Conservation (phyloP, 495 filamentous ascomycete genomes). For the Talaromyces proteolyticus region DNA sequence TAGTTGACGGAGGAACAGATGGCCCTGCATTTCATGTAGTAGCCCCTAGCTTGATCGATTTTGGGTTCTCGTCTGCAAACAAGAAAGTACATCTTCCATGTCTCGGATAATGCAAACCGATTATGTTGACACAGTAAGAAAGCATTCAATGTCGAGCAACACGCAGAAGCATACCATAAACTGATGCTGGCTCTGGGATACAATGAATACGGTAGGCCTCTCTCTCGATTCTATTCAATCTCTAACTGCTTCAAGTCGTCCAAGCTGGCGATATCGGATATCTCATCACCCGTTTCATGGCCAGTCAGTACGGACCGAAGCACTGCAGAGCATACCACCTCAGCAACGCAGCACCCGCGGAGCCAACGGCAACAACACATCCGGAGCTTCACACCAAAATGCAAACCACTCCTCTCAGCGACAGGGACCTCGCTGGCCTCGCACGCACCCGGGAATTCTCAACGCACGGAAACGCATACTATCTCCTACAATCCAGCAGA, state of each 20-base stretch:
- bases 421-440: slow-evolving; percentile 32
- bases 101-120: not conserved
- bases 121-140: slow-evolving; percentile 20
- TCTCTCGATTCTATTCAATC: not conserved
- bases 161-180: slow-evolving; percentile 54
- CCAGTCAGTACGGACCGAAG: slow-evolving; percentile 43
- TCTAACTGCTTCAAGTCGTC: slow-evolving; percentile 28
- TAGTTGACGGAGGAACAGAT: slow-evolving; percentile 12
- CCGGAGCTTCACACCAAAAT: slow-evolving; percentile 22
- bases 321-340: slow-evolving; percentile 58
- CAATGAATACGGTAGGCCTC: slow-evolving; percentile 46
- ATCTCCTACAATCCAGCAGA: slow-evolving; percentile 49
- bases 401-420: slow-evolving; percentile 14
- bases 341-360: slow-evolving; percentile 47
- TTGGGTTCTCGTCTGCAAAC: slow-evolving; percentile 29
- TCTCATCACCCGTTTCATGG: slow-evolving; percentile 53
- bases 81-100: slow-evolving; percentile 4
- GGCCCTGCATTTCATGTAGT: slow-evolving; percentile 36
- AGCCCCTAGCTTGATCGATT: slow-evolving; percentile 38
- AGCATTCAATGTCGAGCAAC: slow-evolving; percentile 51
- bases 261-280: slow-evolving; percentile 68
- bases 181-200: slow-evolving; percentile 69
- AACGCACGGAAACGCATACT: slow-evolving; percentile 48
- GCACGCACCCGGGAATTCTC: slow-evolving; percentile 45
- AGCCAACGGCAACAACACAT: slow-evolving; percentile 26